Evolutionary conservation across 768 basidiomycete genomes (phyloP), one percentile per base, ranked within the genome.

Genomic region (Glaciozyma antarctica): DNA sequence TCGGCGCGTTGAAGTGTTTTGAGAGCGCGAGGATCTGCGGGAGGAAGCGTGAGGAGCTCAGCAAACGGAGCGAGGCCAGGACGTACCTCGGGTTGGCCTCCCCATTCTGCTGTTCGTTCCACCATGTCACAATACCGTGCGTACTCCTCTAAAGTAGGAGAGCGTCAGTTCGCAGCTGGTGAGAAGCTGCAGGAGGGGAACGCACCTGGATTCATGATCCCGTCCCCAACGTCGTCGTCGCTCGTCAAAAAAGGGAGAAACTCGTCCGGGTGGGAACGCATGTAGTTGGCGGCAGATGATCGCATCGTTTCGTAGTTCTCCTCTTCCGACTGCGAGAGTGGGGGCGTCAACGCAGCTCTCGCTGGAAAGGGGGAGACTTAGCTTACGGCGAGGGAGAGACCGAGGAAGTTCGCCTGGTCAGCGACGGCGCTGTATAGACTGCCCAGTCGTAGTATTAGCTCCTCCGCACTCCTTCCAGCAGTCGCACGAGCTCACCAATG

Each of bases 181-280:
- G 22, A 24, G 28, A 17, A 13, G 13, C n/a, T 22, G 16, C 10
- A n/a, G 28, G 45, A 22, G 10, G 28, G 45, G 30, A 17, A 51
- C 34, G 19, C 32, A 58, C 74, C 66, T 10, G 78, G 80, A 16
- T 80, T 82, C 85, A 97, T 91, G 45, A 69, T 81, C 22, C 84
- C 87, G 2, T 78, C 77, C 22, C 82, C 82, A 69, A 88, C 90
- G 10, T 84, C 85, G 19, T 79, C 82, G 22, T 81, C 77, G 58
- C 77, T 72, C 5, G 87, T 85, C 1, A 98, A 79, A 79, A 98
- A 99, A 16, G 93, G 93, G 38, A 95, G 77, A 74, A 99, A 99
- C 75, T 94, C 88, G 74, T 91, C 86, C 2, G 84, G 82, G 77
- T 99, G 89, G 5, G 82, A 76, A 24, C 81, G 81, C 67, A 99